Evolutionary conservation across 768 basidiomycete genomes (phyloP).

Genomic region (Pluteus cervinus): DNA sequence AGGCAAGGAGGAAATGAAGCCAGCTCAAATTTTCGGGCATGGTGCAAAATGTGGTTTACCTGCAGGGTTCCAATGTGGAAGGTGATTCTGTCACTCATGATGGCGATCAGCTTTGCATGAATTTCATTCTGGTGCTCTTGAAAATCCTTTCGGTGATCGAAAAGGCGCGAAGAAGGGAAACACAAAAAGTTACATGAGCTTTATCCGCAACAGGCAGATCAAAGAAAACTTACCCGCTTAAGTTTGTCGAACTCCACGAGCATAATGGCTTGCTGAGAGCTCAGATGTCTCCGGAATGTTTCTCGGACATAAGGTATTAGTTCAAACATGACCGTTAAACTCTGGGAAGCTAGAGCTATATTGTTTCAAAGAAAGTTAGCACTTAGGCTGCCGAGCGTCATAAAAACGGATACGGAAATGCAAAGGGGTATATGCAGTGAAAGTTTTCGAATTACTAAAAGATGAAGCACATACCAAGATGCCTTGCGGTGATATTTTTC

Average conservation of each 20-base stretch:
- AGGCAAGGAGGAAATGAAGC: constrained; percentile 4
- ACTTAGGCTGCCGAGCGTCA: constrained; percentile 7
- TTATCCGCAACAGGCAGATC: constrained; percentile 10
- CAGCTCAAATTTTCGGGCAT: neutral
- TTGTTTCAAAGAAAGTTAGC: constrained; percentile 8
- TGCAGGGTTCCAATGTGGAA: constrained; percentile 82
- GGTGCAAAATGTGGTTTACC: constrained; percentile 31
- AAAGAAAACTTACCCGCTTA: constrained; percentile 64
- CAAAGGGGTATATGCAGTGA: neutral
- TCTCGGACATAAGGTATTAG: constrained; percentile 96
- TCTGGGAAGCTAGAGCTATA: constrained; percentile 91
- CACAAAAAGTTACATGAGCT: constrained; percentile 1
- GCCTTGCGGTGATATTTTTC: constrained; percentile 98
- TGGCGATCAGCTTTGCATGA: constrained; percentile 93
- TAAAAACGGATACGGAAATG: constrained; percentile 3
- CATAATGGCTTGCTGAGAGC: constrained; percentile 93
- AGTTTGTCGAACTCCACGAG: constrained; percentile 97
- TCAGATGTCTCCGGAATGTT: constrained; percentile 89
- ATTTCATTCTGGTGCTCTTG: constrained; percentile 99
- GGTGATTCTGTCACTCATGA: constrained; percentile 92
- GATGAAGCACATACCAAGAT: constrained; percentile 60
- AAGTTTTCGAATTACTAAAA: constrained; percentile 5
- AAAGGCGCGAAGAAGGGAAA: constrained; percentile 5
- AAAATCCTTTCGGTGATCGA: constrained; percentile 61
- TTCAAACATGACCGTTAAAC: constrained; percentile 88